Percentiles rank a stretch among this genome's conserved stretches.
phyloP scores from a whole-genome alignment of 2,329 filamentous ascomycete species.

The Bipolaris cookei region DNA sequence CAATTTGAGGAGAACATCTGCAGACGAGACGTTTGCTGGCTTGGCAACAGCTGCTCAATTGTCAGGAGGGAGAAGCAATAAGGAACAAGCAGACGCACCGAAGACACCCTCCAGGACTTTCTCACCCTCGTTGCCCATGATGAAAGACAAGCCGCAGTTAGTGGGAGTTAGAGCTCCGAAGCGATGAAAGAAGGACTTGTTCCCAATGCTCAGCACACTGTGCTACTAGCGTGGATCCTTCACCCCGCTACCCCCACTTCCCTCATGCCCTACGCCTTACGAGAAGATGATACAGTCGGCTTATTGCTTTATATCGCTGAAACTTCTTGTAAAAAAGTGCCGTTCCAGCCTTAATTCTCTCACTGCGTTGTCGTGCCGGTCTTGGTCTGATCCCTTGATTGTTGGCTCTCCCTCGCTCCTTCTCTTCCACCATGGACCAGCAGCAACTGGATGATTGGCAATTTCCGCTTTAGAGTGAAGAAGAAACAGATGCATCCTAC shows the following conservation, averaged over 20 bases:
- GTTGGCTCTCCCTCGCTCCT: not conserved
- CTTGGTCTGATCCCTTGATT: slow-evolving; percentile 5
- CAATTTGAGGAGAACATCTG: slow-evolving; percentile 32
- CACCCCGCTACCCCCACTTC: not conserved
- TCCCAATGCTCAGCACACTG: not conserved
- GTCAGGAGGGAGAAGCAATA: not conserved
- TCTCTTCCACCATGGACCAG: slow-evolving; percentile 7
- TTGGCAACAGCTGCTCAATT: slow-evolving; percentile 28
- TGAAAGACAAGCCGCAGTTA: slow-evolving; percentile 1
- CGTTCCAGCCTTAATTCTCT: not conserved
- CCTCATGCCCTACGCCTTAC: slow-evolving; percentile 17
- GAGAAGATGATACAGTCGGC: not conserved
- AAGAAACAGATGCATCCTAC: slow-evolving; percentile 9
- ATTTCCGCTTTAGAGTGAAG: slow-evolving; percentile 2
- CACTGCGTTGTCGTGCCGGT: not conserved
- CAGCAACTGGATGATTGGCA: slow-evolving; percentile 8
- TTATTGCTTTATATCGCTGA: not conserved
- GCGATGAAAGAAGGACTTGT: slow-evolving; percentile 6
- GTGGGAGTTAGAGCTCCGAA: not conserved
- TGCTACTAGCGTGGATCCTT: slow-evolving; percentile 5
- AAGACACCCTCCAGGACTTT: slow-evolving; percentile 33
- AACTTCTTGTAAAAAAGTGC: not conserved
- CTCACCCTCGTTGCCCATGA: slow-evolving; percentile 5
- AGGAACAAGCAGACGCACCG: slow-evolving; percentile 15
- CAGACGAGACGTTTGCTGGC: slow-evolving; percentile 32